These are phyloP conservation scores for Gentiana dahurica DNA, from an alignment of 257 asterid species.

Conservation along the genomic window DNA sequence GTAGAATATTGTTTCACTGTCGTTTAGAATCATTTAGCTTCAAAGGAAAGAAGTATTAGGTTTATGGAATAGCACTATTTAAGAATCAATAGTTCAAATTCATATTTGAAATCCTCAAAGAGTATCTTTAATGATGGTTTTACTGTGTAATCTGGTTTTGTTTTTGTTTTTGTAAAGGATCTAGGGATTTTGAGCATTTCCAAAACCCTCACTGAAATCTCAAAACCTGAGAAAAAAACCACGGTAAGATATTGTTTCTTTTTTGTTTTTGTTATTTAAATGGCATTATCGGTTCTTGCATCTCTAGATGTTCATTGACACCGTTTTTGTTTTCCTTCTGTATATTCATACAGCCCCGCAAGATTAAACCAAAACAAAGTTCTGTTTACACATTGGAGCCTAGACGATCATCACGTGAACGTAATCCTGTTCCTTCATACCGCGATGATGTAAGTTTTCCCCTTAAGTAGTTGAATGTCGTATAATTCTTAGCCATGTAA, in stretches of 20 bases:
- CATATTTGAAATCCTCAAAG: neutral
- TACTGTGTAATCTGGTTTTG: no score
- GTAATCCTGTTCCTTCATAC: constrained; percentile 52
- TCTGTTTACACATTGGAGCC: constrained; percentile 40
- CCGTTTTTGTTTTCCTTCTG: neutral
- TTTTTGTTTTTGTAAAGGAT: constrained; percentile 34
- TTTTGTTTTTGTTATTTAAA: constrained; percentile 6
- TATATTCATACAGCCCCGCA: constrained; percentile 21
- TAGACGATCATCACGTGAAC: constrained; percentile 76
- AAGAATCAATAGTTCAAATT: neutral
- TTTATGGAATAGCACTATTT: neutral
- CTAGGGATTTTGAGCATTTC: constrained; percentile 63
- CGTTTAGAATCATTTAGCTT: no score
- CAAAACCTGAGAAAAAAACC: constrained; percentile 45
- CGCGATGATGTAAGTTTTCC: constrained; percentile 59
- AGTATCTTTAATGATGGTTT: no score
- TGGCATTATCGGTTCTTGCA: neutral
- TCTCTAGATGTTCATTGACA: neutral
- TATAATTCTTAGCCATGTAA: no score
- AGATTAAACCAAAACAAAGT: constrained; percentile 20
- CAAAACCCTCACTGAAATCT: constrained; percentile 38
- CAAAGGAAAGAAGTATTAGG: neutral
- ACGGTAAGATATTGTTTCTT: constrained; percentile 29
- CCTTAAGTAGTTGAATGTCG: neutral
- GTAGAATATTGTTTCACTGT: neutral